These are phyloP conservation scores for Mortierella sp. DNA, from an alignment of 371 early-diverging fungal species.

Conservation along the genomic window DNA sequence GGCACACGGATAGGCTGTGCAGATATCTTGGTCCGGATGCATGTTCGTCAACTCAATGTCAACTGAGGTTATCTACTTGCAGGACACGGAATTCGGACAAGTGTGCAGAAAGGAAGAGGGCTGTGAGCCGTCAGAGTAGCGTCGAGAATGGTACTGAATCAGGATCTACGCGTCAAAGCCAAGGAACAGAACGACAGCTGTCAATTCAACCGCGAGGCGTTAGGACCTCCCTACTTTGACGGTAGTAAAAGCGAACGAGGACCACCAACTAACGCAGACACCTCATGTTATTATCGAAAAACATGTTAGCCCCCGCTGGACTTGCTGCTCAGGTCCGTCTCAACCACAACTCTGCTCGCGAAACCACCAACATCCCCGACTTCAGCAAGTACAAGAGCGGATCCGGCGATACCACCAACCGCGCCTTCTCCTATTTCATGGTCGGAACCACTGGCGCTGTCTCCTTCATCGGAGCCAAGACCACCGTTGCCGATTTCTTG, in stretches of 20 bases:
- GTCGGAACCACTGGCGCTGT: conserved; percentile 92
- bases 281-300: not conserved
- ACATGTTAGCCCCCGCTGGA: conserved; percentile 44
- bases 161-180: not conserved
- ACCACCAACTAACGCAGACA: conserved; percentile 12
- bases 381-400: conserved; percentile 76
- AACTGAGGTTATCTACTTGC: not conserved
- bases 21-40: not conserved
- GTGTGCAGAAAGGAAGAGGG: not conserved
- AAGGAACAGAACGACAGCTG: not conserved
- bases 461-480: conserved; percentile 91
- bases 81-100: not conserved
- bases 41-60: not conserved
- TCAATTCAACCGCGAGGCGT: not conserved
- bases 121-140: not conserved
- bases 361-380: conserved; percentile 76
- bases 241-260: not conserved
- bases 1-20: not conserved
- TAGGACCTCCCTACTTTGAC: not conserved
- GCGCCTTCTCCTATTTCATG: conserved; percentile 94
- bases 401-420: conserved; percentile 77
- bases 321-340: conserved; percentile 65
- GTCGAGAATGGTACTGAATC: not conserved
- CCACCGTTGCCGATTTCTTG: conserved; percentile 92
- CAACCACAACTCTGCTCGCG: conserved; percentile 59